A percentile compares a stretch with the other conserved stretches of the same genome.
Conservation (phyloP, 1,284 basidiomycete genomes). For the Peniophora sp. region DNA sequence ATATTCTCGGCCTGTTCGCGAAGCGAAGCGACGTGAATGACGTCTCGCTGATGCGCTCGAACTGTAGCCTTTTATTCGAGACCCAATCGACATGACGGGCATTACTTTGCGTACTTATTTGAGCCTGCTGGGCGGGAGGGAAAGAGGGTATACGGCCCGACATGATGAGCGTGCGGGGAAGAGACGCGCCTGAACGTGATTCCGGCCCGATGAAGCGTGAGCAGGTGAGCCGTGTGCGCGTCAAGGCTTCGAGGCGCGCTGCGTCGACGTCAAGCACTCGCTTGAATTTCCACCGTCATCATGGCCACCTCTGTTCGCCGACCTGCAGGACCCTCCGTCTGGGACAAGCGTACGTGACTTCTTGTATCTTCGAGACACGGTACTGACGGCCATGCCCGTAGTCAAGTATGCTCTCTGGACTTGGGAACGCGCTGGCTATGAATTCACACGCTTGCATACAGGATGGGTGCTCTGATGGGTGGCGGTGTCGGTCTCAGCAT, state of each 20-base stretch:
- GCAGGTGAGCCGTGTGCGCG: background rate
- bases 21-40: slow-evolving; percentile 69
- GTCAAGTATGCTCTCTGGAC: slow-evolving; percentile 6
- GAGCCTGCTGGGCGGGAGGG: slow-evolving; percentile 73
- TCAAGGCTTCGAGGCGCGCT: slow-evolving; percentile 4
- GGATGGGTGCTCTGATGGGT: slow-evolving; percentile 92
- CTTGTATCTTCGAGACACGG: too few relatives aligned
- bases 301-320: slow-evolving; percentile 10
- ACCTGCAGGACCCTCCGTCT: slow-evolving; percentile 49
- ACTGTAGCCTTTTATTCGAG: slow-evolving; percentile 35
- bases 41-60: slow-evolving; percentile 79
- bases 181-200: background rate
- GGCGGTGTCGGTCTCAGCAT: slow-evolving; percentile 89
- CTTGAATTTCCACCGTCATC: slow-evolving; percentile 8
- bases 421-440: background rate
- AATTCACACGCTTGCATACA: slow-evolving; percentile 22
- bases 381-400: too few relatives aligned
- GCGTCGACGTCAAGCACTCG: background rate
- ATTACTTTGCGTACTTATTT: slow-evolving; percentile 57
- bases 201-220: background rate
- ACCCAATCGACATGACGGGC: background rate
- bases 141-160: slow-evolving; percentile 33
- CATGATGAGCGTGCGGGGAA: slow-evolving; percentile 9
- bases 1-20: slow-evolving; percentile 73
- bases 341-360: slow-evolving; percentile 60